These are phyloP conservation scores for Colletotrichum sp. DNA, from an alignment of 2,329 filamentous ascomycete genomes.

Conservation along the genomic window DNA sequence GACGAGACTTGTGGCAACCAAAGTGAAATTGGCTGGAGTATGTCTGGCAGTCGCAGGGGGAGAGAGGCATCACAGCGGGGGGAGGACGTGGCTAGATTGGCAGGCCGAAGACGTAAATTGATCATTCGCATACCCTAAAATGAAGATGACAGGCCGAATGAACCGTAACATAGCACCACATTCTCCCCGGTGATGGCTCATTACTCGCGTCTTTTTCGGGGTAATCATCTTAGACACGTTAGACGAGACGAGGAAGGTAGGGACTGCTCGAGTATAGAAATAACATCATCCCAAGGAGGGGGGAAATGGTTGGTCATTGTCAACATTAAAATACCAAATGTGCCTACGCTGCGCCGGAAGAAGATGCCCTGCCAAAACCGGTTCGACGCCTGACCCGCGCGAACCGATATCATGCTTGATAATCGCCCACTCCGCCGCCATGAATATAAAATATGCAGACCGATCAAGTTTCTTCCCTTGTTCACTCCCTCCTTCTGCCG, in stretches of 20 bases:
- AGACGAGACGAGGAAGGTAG: background rate
- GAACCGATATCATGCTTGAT: background rate
- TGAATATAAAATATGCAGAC: background rate
- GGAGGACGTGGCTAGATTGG: background rate
- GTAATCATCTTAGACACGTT: rapidly evolving
- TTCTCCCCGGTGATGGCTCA: background rate
- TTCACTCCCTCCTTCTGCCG: background rate
- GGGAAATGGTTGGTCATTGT: background rate
- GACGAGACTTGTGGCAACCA: background rate
- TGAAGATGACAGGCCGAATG: background rate
- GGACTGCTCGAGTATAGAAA: background rate
- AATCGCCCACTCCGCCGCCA: background rate
- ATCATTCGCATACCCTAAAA: background rate
- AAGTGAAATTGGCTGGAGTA: background rate
- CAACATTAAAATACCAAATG: background rate
- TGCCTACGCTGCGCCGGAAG: background rate
- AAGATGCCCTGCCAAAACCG: background rate
- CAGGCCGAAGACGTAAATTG: background rate
- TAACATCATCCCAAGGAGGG: background rate
- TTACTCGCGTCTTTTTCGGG: background rate
- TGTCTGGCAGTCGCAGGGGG: background rate
- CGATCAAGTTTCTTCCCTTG: background rate
- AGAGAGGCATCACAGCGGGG: background rate
- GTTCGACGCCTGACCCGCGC: background rate
- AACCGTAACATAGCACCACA: background rate